Conservation (phyloP, 2,329 filamentous ascomycete species). For the Plenodomus lindquistii region DNA sequence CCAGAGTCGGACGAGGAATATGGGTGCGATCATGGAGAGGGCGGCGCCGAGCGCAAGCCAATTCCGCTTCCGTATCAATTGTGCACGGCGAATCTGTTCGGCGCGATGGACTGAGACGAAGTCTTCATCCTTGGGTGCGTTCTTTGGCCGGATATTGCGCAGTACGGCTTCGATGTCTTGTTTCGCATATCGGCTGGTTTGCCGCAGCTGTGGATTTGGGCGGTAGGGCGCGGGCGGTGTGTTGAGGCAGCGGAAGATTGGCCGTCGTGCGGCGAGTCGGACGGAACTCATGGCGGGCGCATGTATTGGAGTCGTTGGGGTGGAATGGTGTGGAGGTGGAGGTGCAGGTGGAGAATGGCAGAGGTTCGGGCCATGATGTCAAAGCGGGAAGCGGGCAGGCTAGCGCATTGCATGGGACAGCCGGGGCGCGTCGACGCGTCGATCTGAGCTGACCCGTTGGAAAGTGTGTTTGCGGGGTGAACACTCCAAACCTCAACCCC, state of each 20-base stretch:
- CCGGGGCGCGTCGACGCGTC: not conserved
- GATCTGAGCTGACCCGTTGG: not conserved
- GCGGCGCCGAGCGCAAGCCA: slow-evolving; percentile 41
- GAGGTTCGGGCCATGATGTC: slow-evolving; percentile 20
- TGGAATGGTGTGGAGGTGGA: not conserved
- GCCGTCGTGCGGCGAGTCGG: slow-evolving; percentile 35
- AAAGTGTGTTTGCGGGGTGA: not conserved
- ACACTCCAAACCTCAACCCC: not conserved
- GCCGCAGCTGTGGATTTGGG: slow-evolving; percentile 17
- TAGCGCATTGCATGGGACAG: slow-evolving; percentile 6
- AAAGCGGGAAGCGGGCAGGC: slow-evolving; percentile 6
- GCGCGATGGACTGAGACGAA: slow-evolving; percentile 40
- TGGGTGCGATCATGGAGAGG: slow-evolving; percentile 43
- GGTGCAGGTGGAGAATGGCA: slow-evolving; percentile 8
- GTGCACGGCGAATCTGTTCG: slow-evolving; percentile 34
- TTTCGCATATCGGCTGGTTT: slow-evolving; percentile 19
- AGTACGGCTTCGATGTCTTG: slow-evolving; percentile 19
- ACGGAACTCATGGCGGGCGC: slow-evolving; percentile 33
- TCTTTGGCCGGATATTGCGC: slow-evolving; percentile 9
- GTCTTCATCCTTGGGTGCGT: slow-evolving; percentile 26
- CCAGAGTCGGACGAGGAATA: slow-evolving; percentile 40
- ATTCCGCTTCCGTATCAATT: slow-evolving; percentile 32
- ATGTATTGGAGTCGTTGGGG: slow-evolving; percentile 5
- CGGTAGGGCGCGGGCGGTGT: slow-evolving; percentile 17
- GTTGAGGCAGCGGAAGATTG: slow-evolving; percentile 35